These are phyloP conservation scores for Nicotiana paniculata DNA, from an alignment of 257 asterid species.

Conservation along the genomic window DNA sequence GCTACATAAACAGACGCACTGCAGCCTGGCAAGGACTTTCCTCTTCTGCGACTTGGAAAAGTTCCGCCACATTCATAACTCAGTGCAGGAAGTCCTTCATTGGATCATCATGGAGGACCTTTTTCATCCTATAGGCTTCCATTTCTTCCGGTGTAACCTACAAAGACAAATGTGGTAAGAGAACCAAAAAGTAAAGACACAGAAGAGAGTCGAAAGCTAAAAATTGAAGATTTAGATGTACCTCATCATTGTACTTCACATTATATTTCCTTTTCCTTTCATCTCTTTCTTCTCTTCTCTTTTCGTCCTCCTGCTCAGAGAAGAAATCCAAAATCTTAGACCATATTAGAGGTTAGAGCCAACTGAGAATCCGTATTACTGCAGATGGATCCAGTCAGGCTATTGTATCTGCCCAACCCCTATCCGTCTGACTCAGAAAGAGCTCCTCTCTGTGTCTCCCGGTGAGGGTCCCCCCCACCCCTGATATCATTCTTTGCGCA, in stretches of 20 bases:
- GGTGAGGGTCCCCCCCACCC: neutral
- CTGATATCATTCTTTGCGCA: neutral
- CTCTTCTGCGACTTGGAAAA: neutral
- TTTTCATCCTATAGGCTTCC: conserved; percentile 80
- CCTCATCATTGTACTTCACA: conserved; percentile 94
- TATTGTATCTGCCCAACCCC: neutral
- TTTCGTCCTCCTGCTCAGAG: conserved; percentile 62
- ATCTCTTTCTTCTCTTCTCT: conserved; percentile 73
- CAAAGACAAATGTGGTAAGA: conserved; percentile 2
- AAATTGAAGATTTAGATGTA: conserved; percentile 10
- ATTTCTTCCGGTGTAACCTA: conserved; percentile 68
- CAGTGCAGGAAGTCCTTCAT: conserved; percentile 61
- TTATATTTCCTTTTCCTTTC: conserved; percentile 89
- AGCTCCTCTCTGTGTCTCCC: too few species aligned
- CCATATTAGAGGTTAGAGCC: neutral
- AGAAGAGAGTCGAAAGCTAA: neutral
- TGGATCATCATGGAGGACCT: conserved; percentile 62
- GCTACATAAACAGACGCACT: neutral
- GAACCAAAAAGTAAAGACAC: neutral
- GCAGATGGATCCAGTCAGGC: neutral
- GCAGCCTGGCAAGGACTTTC: neutral
- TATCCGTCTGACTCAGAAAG: too few species aligned
- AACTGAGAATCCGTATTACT: neutral
- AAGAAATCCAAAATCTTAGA: neutral
- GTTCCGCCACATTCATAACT: neutral